Percentiles rank a stretch among this genome's conserved stretches.
phyloP scores from a whole-genome alignment of 768 basidiomycete genomes.

The Cystofilobasidium ferigula region DNA sequence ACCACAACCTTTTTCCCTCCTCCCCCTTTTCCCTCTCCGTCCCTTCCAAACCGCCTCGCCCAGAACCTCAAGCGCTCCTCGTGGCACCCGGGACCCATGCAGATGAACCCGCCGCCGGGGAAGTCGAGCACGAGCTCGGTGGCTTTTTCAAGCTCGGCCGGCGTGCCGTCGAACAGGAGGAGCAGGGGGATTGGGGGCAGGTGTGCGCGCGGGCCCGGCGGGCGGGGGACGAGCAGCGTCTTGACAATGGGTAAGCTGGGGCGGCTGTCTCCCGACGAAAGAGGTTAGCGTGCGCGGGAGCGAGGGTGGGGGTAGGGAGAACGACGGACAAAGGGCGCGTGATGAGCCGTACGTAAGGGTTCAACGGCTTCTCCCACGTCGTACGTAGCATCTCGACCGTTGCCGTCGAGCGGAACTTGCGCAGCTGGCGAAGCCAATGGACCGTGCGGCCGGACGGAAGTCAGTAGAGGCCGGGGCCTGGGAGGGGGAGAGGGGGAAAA shows the following conservation, averaged over 20 bases:
- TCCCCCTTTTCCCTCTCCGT: slow-evolving; percentile 45
- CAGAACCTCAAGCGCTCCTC: slow-evolving; percentile 83
- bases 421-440: slow-evolving; percentile 64
- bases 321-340: slow-evolving; percentile 51
- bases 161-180: slow-evolving; percentile 67
- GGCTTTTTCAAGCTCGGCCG: slow-evolving; percentile 51
- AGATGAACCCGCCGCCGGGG: slow-evolving; percentile 93
- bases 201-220: slow-evolving; percentile 46
- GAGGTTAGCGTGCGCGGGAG: slow-evolving; percentile 49
- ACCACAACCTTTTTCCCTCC: slow-evolving; percentile 66
- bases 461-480: neutral
- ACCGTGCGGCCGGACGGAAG: neutral
- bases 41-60: slow-evolving; percentile 45
- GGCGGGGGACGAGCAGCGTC: slow-evolving; percentile 67
- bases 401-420: slow-evolving; percentile 79
- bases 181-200: slow-evolving; percentile 62
- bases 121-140: slow-evolving; percentile 82
- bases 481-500: neutral
- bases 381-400: slow-evolving; percentile 90
- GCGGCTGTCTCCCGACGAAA: slow-evolving; percentile 34
- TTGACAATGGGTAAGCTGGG: slow-evolving; percentile 56
- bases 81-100: slow-evolving; percentile 92
- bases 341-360: slow-evolving; percentile 62
- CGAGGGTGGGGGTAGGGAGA: slow-evolving; percentile 50
- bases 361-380: slow-evolving; percentile 94